These are phyloP conservation scores for Lasiosphaeria hispida DNA, from an alignment of 495 filamentous ascomycete species.

Conservation along the genomic window DNA sequence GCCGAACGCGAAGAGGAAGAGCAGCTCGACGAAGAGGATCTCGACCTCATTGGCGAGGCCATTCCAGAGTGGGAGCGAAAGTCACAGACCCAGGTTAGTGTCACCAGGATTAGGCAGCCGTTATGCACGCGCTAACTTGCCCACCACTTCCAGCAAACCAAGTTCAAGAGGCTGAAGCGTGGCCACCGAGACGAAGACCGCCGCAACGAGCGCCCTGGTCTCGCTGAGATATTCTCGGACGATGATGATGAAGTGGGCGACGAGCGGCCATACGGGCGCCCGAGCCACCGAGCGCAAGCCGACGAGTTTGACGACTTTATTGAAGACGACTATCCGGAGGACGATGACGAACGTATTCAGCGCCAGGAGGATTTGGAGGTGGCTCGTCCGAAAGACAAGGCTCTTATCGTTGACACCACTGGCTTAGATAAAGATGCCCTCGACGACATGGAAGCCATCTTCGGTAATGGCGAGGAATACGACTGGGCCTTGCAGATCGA, in stretches of 20 bases:
- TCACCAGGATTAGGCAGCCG: neutral
- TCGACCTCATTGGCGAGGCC: constrained; percentile 86
- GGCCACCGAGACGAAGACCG: constrained; percentile 70
- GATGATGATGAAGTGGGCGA: constrained; percentile 79
- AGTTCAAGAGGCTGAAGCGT: constrained; percentile 93
- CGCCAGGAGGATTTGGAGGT: constrained; percentile 86
- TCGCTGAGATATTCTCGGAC: constrained; percentile 91
- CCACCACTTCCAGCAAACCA: constrained; percentile 53
- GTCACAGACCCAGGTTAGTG: constrained; percentile 59
- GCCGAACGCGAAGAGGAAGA: constrained; percentile 84
- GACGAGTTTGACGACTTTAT: constrained; percentile 98
- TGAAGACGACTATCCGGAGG: constrained; percentile 88
- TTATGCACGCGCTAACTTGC: constrained; percentile 23
- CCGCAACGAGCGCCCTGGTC: constrained; percentile 63
- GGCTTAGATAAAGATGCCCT: constrained; percentile 88
- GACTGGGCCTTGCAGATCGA: constrained; percentile 87
- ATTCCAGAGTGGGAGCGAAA: constrained; percentile 66
- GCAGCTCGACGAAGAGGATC: constrained; percentile 88
- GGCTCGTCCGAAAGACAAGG: constrained; percentile 63
- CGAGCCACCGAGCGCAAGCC: constrained; percentile 52
- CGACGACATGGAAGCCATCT: constrained; percentile 92
- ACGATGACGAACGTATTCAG: constrained; percentile 72
- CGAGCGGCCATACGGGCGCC: constrained; percentile 49
- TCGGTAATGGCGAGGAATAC: constrained; percentile 93
- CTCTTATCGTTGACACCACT: constrained; percentile 62